Evolutionary conservation across 2,329 filamentous ascomycete species (phyloP), one percentile per base, ranked within the genome.

Genomic region (Sporothrix euskadiensis): DNA sequence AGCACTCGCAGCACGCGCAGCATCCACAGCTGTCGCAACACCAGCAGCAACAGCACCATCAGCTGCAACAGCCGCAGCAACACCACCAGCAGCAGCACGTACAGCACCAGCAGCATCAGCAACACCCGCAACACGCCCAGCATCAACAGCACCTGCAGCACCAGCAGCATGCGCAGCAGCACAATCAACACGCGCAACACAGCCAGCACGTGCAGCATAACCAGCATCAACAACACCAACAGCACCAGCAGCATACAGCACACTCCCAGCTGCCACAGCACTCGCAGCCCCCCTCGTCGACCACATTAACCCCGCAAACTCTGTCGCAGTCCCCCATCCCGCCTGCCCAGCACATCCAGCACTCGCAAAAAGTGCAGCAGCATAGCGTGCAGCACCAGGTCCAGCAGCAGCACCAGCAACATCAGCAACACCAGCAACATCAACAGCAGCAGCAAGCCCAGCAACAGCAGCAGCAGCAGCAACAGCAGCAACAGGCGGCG

Each of bases 221-320:
- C 80, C 47, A 79, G 56, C 79, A 79, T 56, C 78, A 77, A 14
- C 69, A 79, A n/a, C 73, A 75, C 9, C 78, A 79, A 65, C 76
- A 76, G 61, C 68, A 73, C 3, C 73, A 57, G 14, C 56, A 77
- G 4, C 75, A 75, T 44, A 74, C 71, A 5, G 71, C 73, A 8
- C 75, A 77, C 16, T 71, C 78, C 49, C 77, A 76, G 71, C 75
- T 78, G 69, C 77, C 77, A 22, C 75, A 77, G 32, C 56, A 78
- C 54, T 76, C 75, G 16, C 78, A 76, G n/a, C 73, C 79, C 1
- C 71, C 75, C 5, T 73, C 78, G 47, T 82, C 77, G 82, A 84
- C 49, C 75, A 84, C 78, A 79, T 84, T 73, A 81, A 85, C 75
- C 84, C 84, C 79, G 81, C 85, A 71, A 83, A 85, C 76, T 81